Evolutionary conservation across 345 rosid genomes (phyloP).

Genomic region (Eutrema yunnanense): DNA sequence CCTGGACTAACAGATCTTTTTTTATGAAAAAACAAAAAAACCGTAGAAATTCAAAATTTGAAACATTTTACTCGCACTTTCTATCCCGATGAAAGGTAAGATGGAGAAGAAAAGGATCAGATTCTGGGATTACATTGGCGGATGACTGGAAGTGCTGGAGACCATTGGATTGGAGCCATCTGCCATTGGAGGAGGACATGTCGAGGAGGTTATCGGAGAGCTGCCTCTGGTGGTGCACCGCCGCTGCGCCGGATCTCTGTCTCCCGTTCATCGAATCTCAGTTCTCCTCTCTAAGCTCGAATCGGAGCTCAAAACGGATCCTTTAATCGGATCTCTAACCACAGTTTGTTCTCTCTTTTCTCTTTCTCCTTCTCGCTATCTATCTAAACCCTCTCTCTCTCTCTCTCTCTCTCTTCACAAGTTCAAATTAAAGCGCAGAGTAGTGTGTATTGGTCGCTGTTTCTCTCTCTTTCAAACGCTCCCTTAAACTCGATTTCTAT

Average conservation of each 20-base stretch:
- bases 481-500: conserved; percentile 15
- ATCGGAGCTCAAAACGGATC: conserved; percentile 27
- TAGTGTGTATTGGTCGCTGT: conserved; percentile 13
- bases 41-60: not conserved
- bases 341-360: not conserved
- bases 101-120: conserved; percentile 1
- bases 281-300: conserved; percentile 14
- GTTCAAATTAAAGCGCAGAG: conserved; percentile 37
- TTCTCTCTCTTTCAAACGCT: conserved; percentile 15
- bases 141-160: conserved; percentile 73
- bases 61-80: not conserved
- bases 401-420: conserved; percentile 8
- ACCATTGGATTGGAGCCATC: conserved; percentile 95
- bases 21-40: not conserved
- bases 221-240: conserved; percentile 83
- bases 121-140: conserved; percentile 28
- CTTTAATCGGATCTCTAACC: conserved; percentile 23
- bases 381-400: conserved; percentile 4
- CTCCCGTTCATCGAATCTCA: conserved; percentile 51
- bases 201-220: conserved; percentile 70
- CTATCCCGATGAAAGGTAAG: not conserved
- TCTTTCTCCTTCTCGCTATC: conserved; percentile 1
- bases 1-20: conserved; percentile 1
- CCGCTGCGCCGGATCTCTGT: conserved; percentile 76
- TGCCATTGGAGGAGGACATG: conserved; percentile 53